Percentiles rank a stretch among this genome's conserved stretches.
Evolutionary conservation across 225 moss, liverwort and hornwort species (phyloP).

Genomic region (Marchantia polymorpha): DNA sequence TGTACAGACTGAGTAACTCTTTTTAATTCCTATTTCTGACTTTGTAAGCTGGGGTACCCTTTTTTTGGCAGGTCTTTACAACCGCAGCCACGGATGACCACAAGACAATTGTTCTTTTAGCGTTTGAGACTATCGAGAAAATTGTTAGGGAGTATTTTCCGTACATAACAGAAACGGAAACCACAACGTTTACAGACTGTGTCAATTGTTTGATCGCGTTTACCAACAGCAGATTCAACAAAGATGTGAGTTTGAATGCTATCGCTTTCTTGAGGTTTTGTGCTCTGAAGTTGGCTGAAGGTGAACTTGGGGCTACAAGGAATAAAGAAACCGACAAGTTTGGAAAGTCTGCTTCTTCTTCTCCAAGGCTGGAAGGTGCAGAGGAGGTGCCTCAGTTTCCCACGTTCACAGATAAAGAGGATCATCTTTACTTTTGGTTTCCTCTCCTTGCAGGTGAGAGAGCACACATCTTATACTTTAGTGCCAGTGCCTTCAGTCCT

Average conservation of each 20-base stretch:
- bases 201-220: conserved; percentile 99
- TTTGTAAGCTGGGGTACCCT: not conserved
- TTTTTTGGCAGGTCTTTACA: conserved; percentile 81
- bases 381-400: conserved; percentile 60
- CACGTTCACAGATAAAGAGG: conserved; percentile 98
- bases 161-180: conserved; percentile 98
- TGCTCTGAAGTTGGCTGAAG: conserved; percentile 97
- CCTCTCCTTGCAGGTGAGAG: conserved; percentile 91
- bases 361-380: conserved; percentile 30
- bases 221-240: conserved; percentile 97
- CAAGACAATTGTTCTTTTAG: conserved; percentile 95
- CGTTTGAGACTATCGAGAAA: conserved; percentile 99
- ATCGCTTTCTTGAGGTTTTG: conserved; percentile 98
- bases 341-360: conserved; percentile 41
- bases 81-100: conserved; percentile 99
- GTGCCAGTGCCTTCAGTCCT: not conserved
- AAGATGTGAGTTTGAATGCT: conserved; percentile 97
- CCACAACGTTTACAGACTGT: conserved; percentile 98
- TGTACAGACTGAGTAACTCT: too few species aligned
- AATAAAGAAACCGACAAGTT: conserved; percentile 46
- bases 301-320: conserved; percentile 81
- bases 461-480: not conserved
- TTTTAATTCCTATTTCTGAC: too few species aligned
- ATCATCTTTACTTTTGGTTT: conserved; percentile 99
- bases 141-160: conserved; percentile 98